Evolutionary conservation across 2,329 filamentous ascomycete species (phyloP), one percentile per base, ranked within the genome.

Genomic region (Fusarium pseudoanthophilum): DNA sequence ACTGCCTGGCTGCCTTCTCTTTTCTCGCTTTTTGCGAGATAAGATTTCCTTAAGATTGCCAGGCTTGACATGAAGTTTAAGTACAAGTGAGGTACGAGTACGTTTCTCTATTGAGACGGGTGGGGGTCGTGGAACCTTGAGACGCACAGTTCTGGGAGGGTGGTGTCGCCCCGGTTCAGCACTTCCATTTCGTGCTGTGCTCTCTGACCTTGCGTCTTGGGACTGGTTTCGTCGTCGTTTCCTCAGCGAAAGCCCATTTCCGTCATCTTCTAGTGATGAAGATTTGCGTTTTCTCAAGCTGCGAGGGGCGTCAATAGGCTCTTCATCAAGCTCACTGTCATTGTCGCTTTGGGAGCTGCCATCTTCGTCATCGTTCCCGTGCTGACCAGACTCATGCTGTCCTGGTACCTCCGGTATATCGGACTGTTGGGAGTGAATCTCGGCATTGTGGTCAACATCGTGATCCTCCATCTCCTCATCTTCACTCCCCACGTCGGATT

Each of bases 261-360:
- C 87, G 71, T 93, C 85, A 72, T 83, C 85, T 55, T 92, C 91
- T 18, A 88, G 85, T 7, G 93, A 92, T 2, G 93, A 94, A 24
- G 93, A 92, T 81, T 95, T 97, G 60, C 95, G 90, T 83, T 97
- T 97, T 68, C 95, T 89, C 67, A 97, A 84, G 37, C 93, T 89
- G 60, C 94, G 91, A 14, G 93, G 91, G 51, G 92, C 93, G 81
- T 95, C 75, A 5, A 52, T 53, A 5, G 64, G 63, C 21, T 74
- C 73, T 5, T 71, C 71, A 18, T 66, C 56, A 15, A 52, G 56
- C 30, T 36, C 63, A 11, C 36, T 49, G 14, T 74, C 65, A 28
- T 71, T 59, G 24, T 72, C 65, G 26, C 62, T 42, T 11, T 59
- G 60, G 14, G 76, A 70, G 43, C 69, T 69, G 14, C 64, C 69